A percentile compares a stretch with the other conserved stretches of the same genome.
These are phyloP conservation scores for Moesziomyces sp. DNA, from an alignment of 1,284 basidiomycete genomes.

Conservation along the genomic window DNA sequence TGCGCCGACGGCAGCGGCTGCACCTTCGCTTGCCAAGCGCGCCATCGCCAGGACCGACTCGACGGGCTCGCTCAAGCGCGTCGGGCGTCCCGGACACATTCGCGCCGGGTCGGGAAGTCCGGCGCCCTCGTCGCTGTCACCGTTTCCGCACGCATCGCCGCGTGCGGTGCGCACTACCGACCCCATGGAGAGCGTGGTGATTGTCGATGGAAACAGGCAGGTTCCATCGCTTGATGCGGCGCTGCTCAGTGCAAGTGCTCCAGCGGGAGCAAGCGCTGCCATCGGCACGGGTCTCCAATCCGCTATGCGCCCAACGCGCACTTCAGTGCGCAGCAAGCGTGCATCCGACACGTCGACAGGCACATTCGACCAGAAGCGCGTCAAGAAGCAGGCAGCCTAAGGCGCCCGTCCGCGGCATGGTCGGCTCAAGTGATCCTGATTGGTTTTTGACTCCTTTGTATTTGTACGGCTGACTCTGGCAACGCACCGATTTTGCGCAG, in stretches of 20 bases:
- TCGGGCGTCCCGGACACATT: conserved; percentile 28
- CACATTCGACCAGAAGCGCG: conserved; percentile 40
- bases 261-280: conserved; percentile 21
- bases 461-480: conserved; percentile 14
- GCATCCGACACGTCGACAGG: conserved; percentile 25
- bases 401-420: too few relatives aligned
- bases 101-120: conserved; percentile 55
- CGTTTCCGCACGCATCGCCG: conserved; percentile 62
- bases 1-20: conserved; percentile 21
- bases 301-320: background rate
- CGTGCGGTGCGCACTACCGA: conserved; percentile 28
- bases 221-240: conserved; percentile 54
- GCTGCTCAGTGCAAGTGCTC: conserved; percentile 57
- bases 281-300: conserved; percentile 3
- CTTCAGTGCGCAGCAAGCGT: conserved; percentile 35
- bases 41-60: conserved; percentile 51
- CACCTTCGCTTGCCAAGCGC: conserved; percentile 53
- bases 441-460: conserved; percentile 11
- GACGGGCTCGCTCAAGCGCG: conserved; percentile 37
- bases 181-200: conserved; percentile 37
- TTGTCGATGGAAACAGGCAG: conserved; percentile 32
- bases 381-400: conserved; percentile 48
- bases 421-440: conserved; percentile 1
- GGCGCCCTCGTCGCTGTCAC: conserved; percentile 62
- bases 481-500: conserved; percentile 1